Evolutionary conservation across 208 protist genomes (phyloP).

Genomic region (Trypanosoma scelopori): DNA sequence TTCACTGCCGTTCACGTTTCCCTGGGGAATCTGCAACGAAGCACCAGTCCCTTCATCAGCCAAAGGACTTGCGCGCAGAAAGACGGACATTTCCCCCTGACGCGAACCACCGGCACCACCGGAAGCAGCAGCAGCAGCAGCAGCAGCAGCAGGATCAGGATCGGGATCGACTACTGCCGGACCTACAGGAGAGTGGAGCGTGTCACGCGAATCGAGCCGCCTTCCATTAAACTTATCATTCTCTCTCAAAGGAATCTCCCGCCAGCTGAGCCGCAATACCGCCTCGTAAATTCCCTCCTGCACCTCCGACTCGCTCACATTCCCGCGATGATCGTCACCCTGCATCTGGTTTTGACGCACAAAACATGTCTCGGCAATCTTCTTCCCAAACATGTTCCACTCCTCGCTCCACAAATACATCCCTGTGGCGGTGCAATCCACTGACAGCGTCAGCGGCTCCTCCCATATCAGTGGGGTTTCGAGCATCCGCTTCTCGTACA

Average conservation of each 20-base stretch:
- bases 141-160: no score
- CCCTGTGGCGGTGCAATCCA: conserved; percentile 57
- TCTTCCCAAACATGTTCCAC: conserved; percentile 51
- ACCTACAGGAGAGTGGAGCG: no score
- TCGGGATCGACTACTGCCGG: not conserved
- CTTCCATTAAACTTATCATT: conserved; percentile 1
- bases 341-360: not conserved
- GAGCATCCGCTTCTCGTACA: conserved; percentile 62
- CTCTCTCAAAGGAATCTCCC: not conserved
- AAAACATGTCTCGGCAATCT: conserved; percentile 33
- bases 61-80: conserved; percentile 2
- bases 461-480: conserved; percentile 84
- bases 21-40: not conserved
- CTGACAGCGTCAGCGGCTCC: conserved; percentile 59
- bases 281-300: conserved; percentile 20
- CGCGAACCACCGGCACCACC: not conserved
- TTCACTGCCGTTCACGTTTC: not conserved
- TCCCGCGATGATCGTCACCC: not conserved
- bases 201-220: not conserved
- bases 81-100: conserved; percentile 9
- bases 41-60: not conserved
- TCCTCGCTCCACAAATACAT: conserved; percentile 78
- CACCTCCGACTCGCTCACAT: not conserved
- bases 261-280: conserved; percentile 29
- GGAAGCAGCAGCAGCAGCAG: no score